Evolutionary conservation across 257 asterid species (phyloP).

Genomic region (Plantago elongata): DNA sequence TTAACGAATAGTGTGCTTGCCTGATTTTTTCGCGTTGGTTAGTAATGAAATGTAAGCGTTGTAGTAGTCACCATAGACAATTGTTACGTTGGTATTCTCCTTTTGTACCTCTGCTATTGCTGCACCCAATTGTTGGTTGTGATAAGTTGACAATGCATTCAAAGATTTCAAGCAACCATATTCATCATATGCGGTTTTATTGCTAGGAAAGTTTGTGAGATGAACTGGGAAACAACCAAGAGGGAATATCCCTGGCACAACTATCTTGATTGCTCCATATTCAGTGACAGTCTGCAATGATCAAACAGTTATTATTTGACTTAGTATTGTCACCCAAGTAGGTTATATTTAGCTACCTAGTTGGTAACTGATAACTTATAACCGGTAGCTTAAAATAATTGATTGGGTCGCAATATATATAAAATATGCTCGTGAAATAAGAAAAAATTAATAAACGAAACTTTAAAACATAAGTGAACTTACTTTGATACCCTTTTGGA

Average conservation of each 20-base stretch:
- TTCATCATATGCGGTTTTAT: slow-evolving; percentile 14
- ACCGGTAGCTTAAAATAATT: too few relatives aligned
- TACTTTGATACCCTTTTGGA: slow-evolving; percentile 16
- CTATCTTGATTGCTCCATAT: slow-evolving; percentile 15
- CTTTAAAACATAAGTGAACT: background rate
- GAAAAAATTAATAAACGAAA: too few relatives aligned
- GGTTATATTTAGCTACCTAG: too few relatives aligned
- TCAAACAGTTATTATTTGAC: background rate
- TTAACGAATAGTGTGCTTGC: background rate
- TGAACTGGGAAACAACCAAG: slow-evolving; percentile 23
- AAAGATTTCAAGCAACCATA: slow-evolving; percentile 21
- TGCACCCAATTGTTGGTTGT: slow-evolving; percentile 20
- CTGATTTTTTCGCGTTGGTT: background rate
- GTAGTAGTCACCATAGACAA: slow-evolving; percentile 24
- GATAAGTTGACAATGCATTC: slow-evolving; percentile 14
- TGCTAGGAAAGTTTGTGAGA: slow-evolving; percentile 16
- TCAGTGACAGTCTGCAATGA: slow-evolving; percentile 13
- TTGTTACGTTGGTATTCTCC: slow-evolving; percentile 2
- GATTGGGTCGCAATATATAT: too few relatives aligned
- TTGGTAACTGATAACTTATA: too few relatives aligned
- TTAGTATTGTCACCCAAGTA: too few relatives aligned
- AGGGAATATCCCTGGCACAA: slow-evolving; percentile 27
- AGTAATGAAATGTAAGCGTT: slow-evolving; percentile 17
- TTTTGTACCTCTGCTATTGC: slow-evolving; percentile 18
- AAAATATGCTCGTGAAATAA: too few relatives aligned